Conservation (phyloP, 306 rosid species). For the Sesbania bispinosa region DNA sequence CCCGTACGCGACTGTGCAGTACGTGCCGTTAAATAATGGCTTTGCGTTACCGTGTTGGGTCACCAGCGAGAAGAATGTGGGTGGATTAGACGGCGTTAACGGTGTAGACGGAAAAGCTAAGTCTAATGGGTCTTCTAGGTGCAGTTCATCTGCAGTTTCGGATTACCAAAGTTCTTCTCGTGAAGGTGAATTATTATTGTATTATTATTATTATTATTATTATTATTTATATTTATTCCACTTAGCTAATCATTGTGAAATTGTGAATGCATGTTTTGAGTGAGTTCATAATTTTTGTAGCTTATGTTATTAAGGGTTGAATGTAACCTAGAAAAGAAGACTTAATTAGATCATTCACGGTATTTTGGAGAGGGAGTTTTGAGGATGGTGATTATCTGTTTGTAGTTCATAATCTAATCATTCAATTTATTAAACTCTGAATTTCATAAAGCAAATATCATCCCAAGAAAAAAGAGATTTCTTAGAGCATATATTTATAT, state of each 20-base stretch:
- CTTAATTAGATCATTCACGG: too few relatives aligned
- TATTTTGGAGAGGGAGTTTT: too few relatives aligned
- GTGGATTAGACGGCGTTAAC: conserved; percentile 12
- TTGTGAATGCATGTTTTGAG: neutral
- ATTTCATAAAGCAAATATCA: too few relatives aligned
- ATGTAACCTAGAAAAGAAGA: too few relatives aligned
- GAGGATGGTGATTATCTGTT: too few relatives aligned
- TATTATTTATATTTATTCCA: neutral
- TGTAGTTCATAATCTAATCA: neutral
- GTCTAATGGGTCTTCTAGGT: conserved; percentile 44
- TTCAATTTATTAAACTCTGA: neutral
- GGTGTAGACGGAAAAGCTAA: conserved; percentile 21
- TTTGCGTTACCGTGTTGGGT: conserved; percentile 36
- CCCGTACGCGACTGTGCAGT: neutral
- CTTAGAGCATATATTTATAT: too few relatives aligned
- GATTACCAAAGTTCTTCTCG: conserved; percentile 45
- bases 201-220: too few relatives aligned
- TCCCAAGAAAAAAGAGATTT: too few relatives aligned
- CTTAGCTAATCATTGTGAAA: neutral
- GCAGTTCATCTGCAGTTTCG: conserved; percentile 53
- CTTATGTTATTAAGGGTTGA: too few relatives aligned
- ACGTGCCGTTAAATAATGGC: conserved; percentile 5
- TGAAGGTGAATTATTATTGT: conserved; percentile 43
- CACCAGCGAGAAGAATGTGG: conserved; percentile 26
- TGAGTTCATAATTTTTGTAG: too few relatives aligned